Evolutionary conservation across 305 asterid genomes (phyloP), one percentile per base, ranked within the genome.

Genomic region (Solanum hybrid): DNA sequence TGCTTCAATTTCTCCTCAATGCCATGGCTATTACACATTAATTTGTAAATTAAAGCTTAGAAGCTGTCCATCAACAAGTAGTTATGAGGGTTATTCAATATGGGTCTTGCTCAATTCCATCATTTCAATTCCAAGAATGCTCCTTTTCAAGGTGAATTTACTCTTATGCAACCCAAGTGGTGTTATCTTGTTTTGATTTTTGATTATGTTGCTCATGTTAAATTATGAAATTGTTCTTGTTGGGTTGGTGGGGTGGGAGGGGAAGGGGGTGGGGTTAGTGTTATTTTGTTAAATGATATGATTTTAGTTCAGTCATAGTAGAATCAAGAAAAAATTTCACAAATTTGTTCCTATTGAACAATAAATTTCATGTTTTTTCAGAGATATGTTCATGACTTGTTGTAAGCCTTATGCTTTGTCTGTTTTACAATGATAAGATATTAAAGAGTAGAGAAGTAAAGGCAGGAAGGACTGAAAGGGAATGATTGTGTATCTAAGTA

Each of bases 21-120:
- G 73, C 0, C 75, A 84, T 84, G 87, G 32, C 76, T 81, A 56
- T 17, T 56, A 56, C 86, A 81, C 71, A 81, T 26, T 81, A 32
- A 85, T 60, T 85, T 32, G 31, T 56, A 85, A 22, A 22, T 85
- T 56, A 34, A 51, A 56, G n/a, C 88, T 56, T 56, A 85, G 4
- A 15, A 60, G 22, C 10, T 82, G 37, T 38, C 51, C 3, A n/a
- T 40, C 36, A 42, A 27, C 36, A 81, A 84, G 22, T 32, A 85
- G 76, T 85, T 85, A 89, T 88, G 91, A 87, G 76, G 22, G 90
- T 87, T 34, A 66, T 79, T 40, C 82, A 89, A 85, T 85, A 7
- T 35, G 85, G 73, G 40, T 66, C 88, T 84, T 76, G 72, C 88
- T 89, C 91, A 88, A 71, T 88, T 88, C 85, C 93, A 76, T 38